phyloP scores from a whole-genome alignment of 257 asterid species.

The Solanum medicagineum region DNA sequence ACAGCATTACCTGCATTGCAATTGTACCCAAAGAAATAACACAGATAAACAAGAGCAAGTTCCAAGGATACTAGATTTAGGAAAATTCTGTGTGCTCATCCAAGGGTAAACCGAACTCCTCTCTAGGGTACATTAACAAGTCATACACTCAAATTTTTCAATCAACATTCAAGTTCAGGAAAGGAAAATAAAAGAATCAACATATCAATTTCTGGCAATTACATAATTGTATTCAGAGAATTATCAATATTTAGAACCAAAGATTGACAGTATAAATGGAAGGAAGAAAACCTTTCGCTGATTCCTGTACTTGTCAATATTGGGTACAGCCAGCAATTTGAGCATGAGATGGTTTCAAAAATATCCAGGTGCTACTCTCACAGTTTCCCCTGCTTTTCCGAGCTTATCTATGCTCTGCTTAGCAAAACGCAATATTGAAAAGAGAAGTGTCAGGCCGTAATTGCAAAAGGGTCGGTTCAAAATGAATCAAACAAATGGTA shows the following conservation, averaged over 20 bases:
- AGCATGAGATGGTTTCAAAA: conserved; percentile 98
- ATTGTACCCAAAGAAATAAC: not conserved
- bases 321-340: conserved; percentile 77
- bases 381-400: conserved; percentile 89
- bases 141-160: not conserved
- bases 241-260: not conserved
- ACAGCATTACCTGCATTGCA: not conserved
- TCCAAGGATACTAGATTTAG: not conserved
- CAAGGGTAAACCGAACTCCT: not conserved
- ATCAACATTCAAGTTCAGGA: not conserved
- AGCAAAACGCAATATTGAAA: not conserved
- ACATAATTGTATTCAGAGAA: not conserved
- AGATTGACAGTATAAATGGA: not conserved
- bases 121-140: not conserved
- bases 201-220: not conserved
- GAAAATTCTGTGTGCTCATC: not conserved
- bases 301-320: conserved; percentile 70
- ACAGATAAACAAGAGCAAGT: not conserved
- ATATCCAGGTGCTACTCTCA: conserved; percentile 90
- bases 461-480: not conserved
- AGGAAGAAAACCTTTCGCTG: conserved; percentile 68
- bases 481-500: not conserved
- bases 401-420: conserved; percentile 46
- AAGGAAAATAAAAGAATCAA: not conserved
- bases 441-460: not conserved